A percentile compares a stretch with the other conserved stretches of the same genome.
Conservation (phyloP, 2,329 filamentous ascomycete genomes). For the Lecanicillium sp. region DNA sequence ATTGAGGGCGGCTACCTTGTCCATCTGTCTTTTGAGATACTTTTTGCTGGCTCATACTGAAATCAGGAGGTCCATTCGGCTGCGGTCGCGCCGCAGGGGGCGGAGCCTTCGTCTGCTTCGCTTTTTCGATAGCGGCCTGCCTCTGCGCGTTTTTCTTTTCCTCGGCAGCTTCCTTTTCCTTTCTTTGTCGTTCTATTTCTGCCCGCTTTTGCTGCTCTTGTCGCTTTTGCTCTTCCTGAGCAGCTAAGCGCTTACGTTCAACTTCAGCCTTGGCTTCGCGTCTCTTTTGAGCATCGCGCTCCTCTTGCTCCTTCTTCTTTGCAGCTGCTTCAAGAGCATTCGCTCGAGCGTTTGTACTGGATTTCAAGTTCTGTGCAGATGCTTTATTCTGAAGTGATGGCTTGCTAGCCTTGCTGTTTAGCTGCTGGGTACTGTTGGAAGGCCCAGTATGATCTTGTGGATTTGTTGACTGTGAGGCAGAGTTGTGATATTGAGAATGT, state of each 20-base stretch:
- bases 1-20: conserved; percentile 36
- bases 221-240: conserved; percentile 56
- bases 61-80: conserved; percentile 41
- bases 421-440: conserved; percentile 29
- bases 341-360: conserved; percentile 53
- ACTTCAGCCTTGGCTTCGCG: conserved; percentile 74
- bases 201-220: conserved; percentile 51
- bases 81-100: conserved; percentile 51
- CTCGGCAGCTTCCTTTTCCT: conserved; percentile 54
- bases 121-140: conserved; percentile 54
- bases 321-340: conserved; percentile 69
- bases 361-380: conserved; percentile 53
- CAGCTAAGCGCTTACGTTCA: conserved; percentile 64
- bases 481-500: conserved; percentile 49
- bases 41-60: conserved; percentile 23
- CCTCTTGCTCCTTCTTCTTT: conserved; percentile 78
- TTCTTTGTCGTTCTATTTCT: conserved; percentile 53
- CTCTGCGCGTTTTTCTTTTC: conserved; percentile 58
- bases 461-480: conserved; percentile 47
- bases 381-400: conserved; percentile 52
- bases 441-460: conserved; percentile 37
- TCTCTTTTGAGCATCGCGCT: conserved; percentile 69
- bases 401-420: conserved; percentile 59
- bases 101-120: conserved; percentile 55
- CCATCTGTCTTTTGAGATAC: conserved; percentile 18